These are phyloP conservation scores for Sphaerulina vaccinii DNA, from an alignment of 2,329 filamentous ascomycete species.

Conservation along the genomic window DNA sequence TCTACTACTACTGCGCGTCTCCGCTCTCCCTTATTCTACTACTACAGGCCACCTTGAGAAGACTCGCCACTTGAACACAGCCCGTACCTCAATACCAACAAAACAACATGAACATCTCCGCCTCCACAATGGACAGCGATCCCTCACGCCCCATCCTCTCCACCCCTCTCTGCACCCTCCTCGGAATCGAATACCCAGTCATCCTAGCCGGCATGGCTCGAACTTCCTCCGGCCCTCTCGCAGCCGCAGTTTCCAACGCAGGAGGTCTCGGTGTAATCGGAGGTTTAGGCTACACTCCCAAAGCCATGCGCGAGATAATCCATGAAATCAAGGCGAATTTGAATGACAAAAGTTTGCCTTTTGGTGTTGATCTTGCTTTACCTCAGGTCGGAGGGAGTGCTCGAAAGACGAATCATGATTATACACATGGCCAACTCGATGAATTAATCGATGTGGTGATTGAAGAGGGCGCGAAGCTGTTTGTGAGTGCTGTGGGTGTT, in stretches of 20 bases:
- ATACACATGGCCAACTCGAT: conserved; percentile 84
- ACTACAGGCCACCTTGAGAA: conserved; percentile 2
- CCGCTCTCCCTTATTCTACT: too few relatives aligned
- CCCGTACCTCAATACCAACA: neutral
- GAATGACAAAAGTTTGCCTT: conserved; percentile 66
- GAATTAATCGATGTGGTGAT: conserved; percentile 86
- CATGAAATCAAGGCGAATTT: conserved; percentile 80
- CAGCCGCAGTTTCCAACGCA: conserved; percentile 83
- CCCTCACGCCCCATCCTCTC: conserved; percentile 56
- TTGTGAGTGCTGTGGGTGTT: conserved; percentile 85
- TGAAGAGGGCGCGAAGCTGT: conserved; percentile 76
- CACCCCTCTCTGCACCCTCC: conserved; percentile 74
- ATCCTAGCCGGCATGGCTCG: conserved; percentile 92
- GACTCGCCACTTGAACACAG: neutral
- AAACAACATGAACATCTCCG: conserved; percentile 11
- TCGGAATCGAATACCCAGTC: conserved; percentile 84
- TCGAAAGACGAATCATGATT: conserved; percentile 91
- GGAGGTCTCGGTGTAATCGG: conserved; percentile 71
- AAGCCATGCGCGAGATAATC: conserved; percentile 75
- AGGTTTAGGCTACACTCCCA: conserved; percentile 67
- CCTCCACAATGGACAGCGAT: conserved; percentile 14
- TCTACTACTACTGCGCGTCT: neutral
- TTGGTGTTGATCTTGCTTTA: conserved; percentile 87
- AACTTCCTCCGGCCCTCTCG: conserved; percentile 73
- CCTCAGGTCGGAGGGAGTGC: conserved; percentile 83